phyloP scores from a whole-genome alignment of 805 yeast species.

The Yamadazyma phyllophila region DNA sequence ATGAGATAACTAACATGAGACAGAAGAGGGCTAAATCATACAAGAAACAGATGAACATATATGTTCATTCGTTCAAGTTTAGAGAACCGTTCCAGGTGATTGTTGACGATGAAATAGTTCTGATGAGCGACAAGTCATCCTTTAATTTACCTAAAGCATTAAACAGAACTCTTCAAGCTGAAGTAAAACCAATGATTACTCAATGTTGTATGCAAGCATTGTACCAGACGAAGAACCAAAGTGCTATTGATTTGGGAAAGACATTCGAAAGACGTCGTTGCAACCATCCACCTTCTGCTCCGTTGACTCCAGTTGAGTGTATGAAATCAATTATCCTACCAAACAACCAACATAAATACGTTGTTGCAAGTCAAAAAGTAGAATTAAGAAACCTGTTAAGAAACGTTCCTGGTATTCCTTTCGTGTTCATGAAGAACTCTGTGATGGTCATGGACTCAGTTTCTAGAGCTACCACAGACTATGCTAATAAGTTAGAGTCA shows the following conservation, averaged over 20 bases:
- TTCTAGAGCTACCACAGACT: conserved; percentile 59
- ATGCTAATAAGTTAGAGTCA: conserved; percentile 49
- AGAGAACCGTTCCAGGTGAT: conserved; percentile 91
- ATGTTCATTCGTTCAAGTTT: conserved; percentile 83
- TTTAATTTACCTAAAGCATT: conserved; percentile 82
- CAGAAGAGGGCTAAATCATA: conserved; percentile 94
- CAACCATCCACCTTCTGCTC: conserved; percentile 67
- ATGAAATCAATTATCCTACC: conserved; percentile 65
- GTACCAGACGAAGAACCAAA: conserved; percentile 67
- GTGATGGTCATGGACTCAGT: conserved; percentile 97
- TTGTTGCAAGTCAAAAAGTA: conserved; percentile 81
- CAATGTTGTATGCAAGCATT: conserved; percentile 92
- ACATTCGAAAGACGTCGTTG: conserved; percentile 89
- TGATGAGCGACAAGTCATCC: conserved; percentile 61
- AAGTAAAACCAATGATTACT: conserved; percentile 85
- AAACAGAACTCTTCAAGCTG: conserved; percentile 77
- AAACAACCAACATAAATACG: conserved; percentile 85
- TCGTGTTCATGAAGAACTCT: conserved; percentile 81
- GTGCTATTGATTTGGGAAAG: conserved; percentile 79
- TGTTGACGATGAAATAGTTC: conserved; percentile 76
- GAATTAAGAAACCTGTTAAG: conserved; percentile 68
- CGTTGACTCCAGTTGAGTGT: conserved; percentile 71
- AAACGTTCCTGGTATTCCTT: conserved; percentile 83
- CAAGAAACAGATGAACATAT: conserved; percentile 86
- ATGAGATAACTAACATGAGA: conserved; percentile 57